These are phyloP conservation scores for Sporothrix sp. DNA, from an alignment of 2,329 filamentous ascomycete genomes.

Conservation along the genomic window DNA sequence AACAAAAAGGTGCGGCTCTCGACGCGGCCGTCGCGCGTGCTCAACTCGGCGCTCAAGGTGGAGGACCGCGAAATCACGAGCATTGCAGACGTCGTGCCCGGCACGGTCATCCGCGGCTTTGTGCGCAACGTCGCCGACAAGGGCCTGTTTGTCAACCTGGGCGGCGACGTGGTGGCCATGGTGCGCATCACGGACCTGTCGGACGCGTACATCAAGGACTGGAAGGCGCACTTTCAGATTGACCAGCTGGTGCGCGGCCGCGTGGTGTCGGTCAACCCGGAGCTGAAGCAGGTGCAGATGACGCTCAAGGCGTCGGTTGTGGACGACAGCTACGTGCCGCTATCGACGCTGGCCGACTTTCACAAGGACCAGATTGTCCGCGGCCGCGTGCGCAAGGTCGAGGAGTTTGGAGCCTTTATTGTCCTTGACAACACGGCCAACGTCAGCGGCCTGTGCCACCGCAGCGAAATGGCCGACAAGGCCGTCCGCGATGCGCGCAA, in stretches of 20 bases:
- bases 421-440: constrained; percentile 79
- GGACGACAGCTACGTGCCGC: constrained; percentile 61
- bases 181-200: constrained; percentile 83
- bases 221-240: constrained; percentile 80
- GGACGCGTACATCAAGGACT: constrained; percentile 86
- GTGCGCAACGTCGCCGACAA: constrained; percentile 84
- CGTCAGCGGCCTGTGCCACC: constrained; percentile 86
- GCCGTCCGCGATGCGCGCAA: constrained; percentile 75
- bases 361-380: constrained; percentile 73
- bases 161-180: constrained; percentile 70
- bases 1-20: constrained; percentile 83
- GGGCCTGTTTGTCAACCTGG: constrained; percentile 77
- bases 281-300: constrained; percentile 66
- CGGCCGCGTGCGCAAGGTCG: constrained; percentile 85
- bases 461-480: constrained; percentile 82
- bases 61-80: constrained; percentile 70
- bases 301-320: constrained; percentile 79
- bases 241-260: constrained; percentile 89
- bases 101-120: constrained; percentile 81
- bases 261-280: constrained; percentile 60
- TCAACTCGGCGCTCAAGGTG: constrained; percentile 74
- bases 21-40: constrained; percentile 72
- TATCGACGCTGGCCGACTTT: constrained; percentile 65
- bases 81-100: constrained; percentile 59
- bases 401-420: constrained; percentile 92